Base-by-base conservation (phyloP, 305 asterid genomes). In the Fraxinus velutina region DNA sequence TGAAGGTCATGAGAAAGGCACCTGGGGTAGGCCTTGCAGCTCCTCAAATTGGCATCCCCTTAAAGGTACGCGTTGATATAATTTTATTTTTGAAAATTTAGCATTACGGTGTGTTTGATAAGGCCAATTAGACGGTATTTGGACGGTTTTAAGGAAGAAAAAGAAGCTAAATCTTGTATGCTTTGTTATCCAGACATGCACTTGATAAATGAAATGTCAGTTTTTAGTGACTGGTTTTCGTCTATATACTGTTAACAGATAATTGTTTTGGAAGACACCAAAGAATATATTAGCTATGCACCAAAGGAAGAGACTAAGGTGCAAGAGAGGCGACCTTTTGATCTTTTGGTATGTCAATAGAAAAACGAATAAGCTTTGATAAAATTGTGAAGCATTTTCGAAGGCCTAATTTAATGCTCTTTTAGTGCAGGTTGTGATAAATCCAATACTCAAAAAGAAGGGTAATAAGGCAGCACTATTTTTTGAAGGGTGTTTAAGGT, bases 11-110 rank as follows among this genome's bases (percentile, higher is more conserved):
- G 99, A 84, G 97, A 50, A 84, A 79, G 80, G 98, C 96, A 78
- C 98, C 98, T 66, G 99, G 98, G 30, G 99, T 95, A 86, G 98
- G 99, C 75, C 96, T 94, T 83, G 98, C 99, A 80, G 99, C 99
- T 81, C 97, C 99, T 13, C 99, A 95, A 74, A 92, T 95, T 86
- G 99, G 99, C 32, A 87, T 93, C 68, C 97, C 99, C 0, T 86
- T 95, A 77, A 91, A 88, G 93, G 99, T 93, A 64, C 52, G 87
- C 81, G 7, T 81, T 68, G 5, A 24, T 27, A 24, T 24, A 9
- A 9, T 66, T 12, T 24, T 27, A 17, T 64, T 27, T 4, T 66
- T 12, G n/a, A 24, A 64, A 64, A 64, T 22, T 27, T 66, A 27
- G 36, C 3, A 24, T 24, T 24, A 2, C 21, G 68, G 68, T 7